Evolutionary conservation across 129 eudicot species (phyloP).

Genomic region (Tanacetum coccineum): DNA sequence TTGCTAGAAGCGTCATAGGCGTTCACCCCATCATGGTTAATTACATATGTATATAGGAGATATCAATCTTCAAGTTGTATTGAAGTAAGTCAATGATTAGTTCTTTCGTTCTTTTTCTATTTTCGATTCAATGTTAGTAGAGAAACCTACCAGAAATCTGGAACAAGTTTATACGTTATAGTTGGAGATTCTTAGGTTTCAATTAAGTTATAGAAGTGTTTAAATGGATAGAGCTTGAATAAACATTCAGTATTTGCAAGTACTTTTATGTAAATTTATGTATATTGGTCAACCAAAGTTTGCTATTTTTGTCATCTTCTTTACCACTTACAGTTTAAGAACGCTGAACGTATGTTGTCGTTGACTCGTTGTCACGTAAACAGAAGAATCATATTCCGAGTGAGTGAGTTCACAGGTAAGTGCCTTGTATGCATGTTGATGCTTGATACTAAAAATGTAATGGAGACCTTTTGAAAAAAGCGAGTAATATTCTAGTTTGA

Average conservation of each 20-base stretch:
- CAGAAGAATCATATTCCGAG: no score
- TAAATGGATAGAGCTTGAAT: background rate
- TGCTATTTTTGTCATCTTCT: background rate
- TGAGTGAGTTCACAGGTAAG: no score
- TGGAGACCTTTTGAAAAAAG: no score
- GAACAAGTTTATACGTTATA: background rate
- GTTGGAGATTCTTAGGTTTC: constrained; percentile 2
- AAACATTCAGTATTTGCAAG: background rate
- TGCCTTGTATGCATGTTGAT: no score
- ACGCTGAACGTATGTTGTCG: no score
- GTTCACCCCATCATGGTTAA: background rate
- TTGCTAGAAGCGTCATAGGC: constrained; percentile 31
- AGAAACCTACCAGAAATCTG: background rate
- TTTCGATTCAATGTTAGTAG: background rate
- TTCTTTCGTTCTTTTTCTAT: constrained; percentile 20
- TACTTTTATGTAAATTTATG: constrained; percentile 1
- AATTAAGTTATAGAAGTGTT: background rate
- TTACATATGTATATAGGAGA: constrained; percentile 20
- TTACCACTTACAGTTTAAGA: no score
- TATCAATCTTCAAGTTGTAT: constrained; percentile 16
- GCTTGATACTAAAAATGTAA: no score
- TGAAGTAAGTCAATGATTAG: constrained; percentile 14
- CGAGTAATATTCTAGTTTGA: no score
- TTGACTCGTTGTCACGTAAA: no score
- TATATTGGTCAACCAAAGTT: background rate